Percentiles rank a stretch among this genome's conserved stretches.
phyloP scores from a whole-genome alignment of 768 basidiomycete species.

The Collybia nuda region DNA sequence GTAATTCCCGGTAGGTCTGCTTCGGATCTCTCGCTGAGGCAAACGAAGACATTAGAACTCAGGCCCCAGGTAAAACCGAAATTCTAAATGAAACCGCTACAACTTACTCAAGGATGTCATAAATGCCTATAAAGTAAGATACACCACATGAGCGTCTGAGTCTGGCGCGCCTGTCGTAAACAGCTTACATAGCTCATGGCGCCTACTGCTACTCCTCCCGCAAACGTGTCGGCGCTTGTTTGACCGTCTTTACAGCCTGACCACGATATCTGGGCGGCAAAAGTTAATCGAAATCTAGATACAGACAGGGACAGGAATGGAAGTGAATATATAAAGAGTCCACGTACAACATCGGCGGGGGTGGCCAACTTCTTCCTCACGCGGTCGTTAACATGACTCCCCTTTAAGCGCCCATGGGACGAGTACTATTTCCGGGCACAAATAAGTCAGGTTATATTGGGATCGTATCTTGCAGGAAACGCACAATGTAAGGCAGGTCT shows the following conservation, averaged over 20 bases:
- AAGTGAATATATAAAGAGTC: background rate
- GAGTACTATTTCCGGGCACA: constrained; percentile 43
- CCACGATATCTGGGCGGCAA: constrained; percentile 55
- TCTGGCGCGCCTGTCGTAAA: background rate
- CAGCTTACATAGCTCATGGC: constrained; percentile 78
- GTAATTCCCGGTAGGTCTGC: constrained; percentile 66
- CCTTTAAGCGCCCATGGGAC: constrained; percentile 54
- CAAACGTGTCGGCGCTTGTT: constrained; percentile 71
- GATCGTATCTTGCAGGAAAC: constrained; percentile 10
- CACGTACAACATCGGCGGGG: constrained; percentile 66
- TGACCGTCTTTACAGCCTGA: constrained; percentile 72
- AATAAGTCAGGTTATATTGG: background rate
- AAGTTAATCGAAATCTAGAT: too few species aligned
- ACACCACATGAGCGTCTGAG: background rate
- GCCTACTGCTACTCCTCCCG: constrained; percentile 64
- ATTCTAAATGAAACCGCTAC: background rate
- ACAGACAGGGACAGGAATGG: background rate
- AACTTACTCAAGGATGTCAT: constrained; percentile 46
- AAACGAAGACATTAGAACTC: background rate
- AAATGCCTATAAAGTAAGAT: constrained; percentile 49
- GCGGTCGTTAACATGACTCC: constrained; percentile 34
- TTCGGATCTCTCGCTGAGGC: constrained; percentile 43
- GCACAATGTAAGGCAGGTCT: constrained; percentile 53
- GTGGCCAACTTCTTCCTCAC: constrained; percentile 46
- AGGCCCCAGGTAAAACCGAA: background rate